Conservation (phyloP, 2,329 filamentous ascomycete genomes). For the Fusarium sp. region DNA sequence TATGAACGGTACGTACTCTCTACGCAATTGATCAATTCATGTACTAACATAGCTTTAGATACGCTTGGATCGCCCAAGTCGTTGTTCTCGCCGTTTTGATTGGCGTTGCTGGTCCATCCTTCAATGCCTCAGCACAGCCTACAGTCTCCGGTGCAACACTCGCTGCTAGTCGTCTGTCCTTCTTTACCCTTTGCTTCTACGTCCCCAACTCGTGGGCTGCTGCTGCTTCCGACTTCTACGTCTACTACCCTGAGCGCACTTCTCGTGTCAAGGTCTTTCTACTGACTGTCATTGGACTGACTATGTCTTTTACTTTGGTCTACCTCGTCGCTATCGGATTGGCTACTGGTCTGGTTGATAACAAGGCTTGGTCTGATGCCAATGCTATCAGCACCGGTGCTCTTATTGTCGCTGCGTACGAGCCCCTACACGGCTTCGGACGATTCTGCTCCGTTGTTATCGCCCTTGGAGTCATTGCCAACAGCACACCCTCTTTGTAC, state of each 20-base stretch:
- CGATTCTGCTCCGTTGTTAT: conserved; percentile 69
- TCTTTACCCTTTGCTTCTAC: conserved; percentile 76
- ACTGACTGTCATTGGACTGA: conserved; percentile 76
- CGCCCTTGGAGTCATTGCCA: conserved; percentile 66
- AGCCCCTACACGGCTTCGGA: conserved; percentile 66
- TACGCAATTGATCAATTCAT: accelerated
- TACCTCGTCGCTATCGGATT: conserved; percentile 73
- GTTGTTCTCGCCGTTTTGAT: conserved; percentile 80
- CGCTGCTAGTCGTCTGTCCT: conserved; percentile 71
- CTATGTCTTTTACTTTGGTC: conserved; percentile 70
- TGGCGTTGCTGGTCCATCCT: conserved; percentile 72
- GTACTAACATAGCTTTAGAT: conserved; percentile 41
- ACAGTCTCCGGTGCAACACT: conserved; percentile 71
- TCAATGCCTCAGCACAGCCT: conserved; percentile 71
- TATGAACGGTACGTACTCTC: conserved; percentile 71
- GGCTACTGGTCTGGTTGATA: conserved; percentile 62
- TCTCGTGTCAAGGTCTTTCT: conserved; percentile 73
- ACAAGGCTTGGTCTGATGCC: conserved; percentile 63
- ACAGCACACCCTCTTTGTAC: conserved; percentile 68
- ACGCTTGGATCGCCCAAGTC: conserved; percentile 73
- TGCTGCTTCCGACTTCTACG: conserved; percentile 83
- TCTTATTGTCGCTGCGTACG: conserved; percentile 67
- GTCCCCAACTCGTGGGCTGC: conserved; percentile 70
- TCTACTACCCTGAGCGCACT: conserved; percentile 77
- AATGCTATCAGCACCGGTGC: conserved; percentile 67